Evolutionary conservation across 805 yeast genomes (phyloP).

Genomic region (Danielozyma ontarioensis): DNA sequence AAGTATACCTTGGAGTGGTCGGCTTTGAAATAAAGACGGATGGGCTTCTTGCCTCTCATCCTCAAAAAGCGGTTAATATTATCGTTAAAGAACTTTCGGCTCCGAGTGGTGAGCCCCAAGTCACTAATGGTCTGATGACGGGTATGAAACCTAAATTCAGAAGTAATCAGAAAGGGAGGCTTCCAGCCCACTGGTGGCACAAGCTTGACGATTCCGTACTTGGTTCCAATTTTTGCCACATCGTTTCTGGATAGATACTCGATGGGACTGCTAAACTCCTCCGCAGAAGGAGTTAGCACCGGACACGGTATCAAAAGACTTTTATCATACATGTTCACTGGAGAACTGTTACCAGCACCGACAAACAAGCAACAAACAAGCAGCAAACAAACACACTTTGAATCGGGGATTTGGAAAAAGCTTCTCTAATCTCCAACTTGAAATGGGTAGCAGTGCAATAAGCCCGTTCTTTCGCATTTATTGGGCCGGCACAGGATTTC

Average conservation of each 20-base stretch:
- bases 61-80: constrained; percentile 55
- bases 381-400: too few relatives aligned
- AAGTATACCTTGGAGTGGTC: constrained; percentile 18
- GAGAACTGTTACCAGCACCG: too few relatives aligned
- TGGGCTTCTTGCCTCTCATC: constrained; percentile 33
- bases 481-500: too few relatives aligned
- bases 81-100: constrained; percentile 55
- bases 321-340: too few relatives aligned
- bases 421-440: too few relatives aligned
- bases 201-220: constrained; percentile 49
- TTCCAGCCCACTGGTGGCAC: constrained; percentile 50
- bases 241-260: constrained; percentile 40
- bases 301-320: constrained; percentile 38
- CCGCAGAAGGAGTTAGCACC: constrained; percentile 37
- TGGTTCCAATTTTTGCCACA: constrained; percentile 35
- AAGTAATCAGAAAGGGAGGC: constrained; percentile 53
- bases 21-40: constrained; percentile 17
- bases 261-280: constrained; percentile 48
- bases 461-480: too few relatives aligned
- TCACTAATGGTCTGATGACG: constrained; percentile 65
- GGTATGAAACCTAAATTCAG: constrained; percentile 57
- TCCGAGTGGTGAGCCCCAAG: constrained; percentile 56
- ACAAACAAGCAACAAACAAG: too few relatives aligned
- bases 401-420: too few relatives aligned
- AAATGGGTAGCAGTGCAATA: too few relatives aligned